Evolutionary conservation across 1,284 basidiomycete genomes (phyloP), one percentile per base, ranked within the genome.

Genomic region (Calocybe gambosa): DNA sequence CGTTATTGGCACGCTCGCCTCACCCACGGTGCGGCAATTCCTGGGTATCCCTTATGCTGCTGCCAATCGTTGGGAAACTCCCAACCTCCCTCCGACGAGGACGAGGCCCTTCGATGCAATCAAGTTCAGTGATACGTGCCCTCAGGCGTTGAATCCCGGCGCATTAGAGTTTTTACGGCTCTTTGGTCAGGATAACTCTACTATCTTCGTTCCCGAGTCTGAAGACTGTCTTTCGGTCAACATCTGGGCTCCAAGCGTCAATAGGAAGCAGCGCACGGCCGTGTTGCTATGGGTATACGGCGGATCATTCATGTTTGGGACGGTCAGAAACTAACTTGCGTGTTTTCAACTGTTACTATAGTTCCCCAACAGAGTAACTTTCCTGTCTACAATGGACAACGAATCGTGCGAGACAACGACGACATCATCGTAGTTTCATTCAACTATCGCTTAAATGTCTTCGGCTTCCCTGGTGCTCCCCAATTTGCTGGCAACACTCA

Each of bases 261-360:
- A 19, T 3, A 58, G 65, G 23, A 61, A 63, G 31, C 64, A 66
- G 45, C 54, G 55, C 13, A 62, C 62, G 3, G 63, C 66, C 1
- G 64, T 67, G 2, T 42, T 67, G 33, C 19, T 68, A 12, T 68
- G 64, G 64, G 59, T 68, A 16, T 63, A 66, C 36, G 66, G 65
- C 8, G 65, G 65, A 15, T 55, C 54, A 3, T 65, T 64, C 43
- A 54, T 58, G 21, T 63, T 62, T 34, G 66, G 65, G 12, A 62
- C 64, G 6, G 64, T 66, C 29, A 47, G n/a, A n/a, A n/a, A n/a
- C n/a, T n/a, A n/a, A n/a, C n/a, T n/a, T n/a, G n/a, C n/a, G 59
- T 53, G 16, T 4, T 19, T n/a, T 39, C n/a, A n/a, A n/a, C n/a
- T n/a, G 25, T 19, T n/a, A 26, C 9, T 13, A n/a, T n/a, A n/a